Conservation (phyloP, 768 basidiomycete species). For the Podaxis mareebaensis region DNA sequence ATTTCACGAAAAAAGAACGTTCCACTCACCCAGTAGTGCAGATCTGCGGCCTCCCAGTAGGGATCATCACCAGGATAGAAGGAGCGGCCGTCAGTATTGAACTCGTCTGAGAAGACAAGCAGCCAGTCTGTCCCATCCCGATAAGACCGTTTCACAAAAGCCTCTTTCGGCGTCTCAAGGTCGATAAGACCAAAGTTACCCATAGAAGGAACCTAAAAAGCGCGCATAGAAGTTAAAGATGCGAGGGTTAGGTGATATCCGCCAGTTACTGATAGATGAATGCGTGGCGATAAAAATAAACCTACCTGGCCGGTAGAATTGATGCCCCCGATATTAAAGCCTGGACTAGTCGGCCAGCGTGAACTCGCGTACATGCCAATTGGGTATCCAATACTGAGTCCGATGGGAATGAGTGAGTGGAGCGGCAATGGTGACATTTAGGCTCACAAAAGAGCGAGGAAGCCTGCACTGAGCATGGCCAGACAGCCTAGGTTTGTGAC, state of each 20-base stretch:
- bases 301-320: conserved; percentile 67
- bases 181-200: conserved; percentile 62
- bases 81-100: conserved; percentile 70
- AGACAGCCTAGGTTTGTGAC: conserved; percentile 75
- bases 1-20: no score
- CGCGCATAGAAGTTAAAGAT: neutral
- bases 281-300: conserved; percentile 25
- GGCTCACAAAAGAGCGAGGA: conserved; percentile 62
- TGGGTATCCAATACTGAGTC: conserved; percentile 49
- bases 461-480: conserved; percentile 45
- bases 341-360: conserved; percentile 21
- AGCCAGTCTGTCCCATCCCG: conserved; percentile 55
- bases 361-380: conserved; percentile 33
- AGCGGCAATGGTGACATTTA: neutral
- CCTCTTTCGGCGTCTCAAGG: conserved; percentile 57
- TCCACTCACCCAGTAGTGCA: conserved; percentile 70
- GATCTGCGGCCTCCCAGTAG: conserved; percentile 78
- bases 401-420: neutral
- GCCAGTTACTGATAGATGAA: conserved; percentile 3
- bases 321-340: conserved; percentile 51
- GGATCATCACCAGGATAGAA: conserved; percentile 87
- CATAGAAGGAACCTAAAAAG: conserved; percentile 58
- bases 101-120: conserved; percentile 82
- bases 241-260: conserved; percentile 2
- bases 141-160: conserved; percentile 52